phyloP scores from a whole-genome alignment of 2,329 filamentous ascomycete genomes.

The Byssoonygena ceratinophila region DNA sequence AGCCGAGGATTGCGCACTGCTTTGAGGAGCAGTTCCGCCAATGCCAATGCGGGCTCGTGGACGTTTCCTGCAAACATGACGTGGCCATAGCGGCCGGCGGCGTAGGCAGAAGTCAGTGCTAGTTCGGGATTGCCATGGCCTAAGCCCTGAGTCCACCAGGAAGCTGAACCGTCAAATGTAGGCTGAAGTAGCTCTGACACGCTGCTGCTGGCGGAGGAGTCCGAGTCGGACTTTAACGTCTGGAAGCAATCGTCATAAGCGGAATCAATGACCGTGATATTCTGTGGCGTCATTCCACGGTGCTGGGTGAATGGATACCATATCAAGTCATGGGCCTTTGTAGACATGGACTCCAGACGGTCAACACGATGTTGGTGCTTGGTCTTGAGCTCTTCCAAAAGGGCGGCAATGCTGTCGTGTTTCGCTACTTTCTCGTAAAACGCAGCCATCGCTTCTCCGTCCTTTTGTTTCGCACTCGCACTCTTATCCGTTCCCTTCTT shows the following conservation, averaged over 20 bases:
- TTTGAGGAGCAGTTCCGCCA: conserved; percentile 55
- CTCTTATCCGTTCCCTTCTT: conserved; percentile 22
- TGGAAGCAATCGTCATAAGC: conserved; percentile 72
- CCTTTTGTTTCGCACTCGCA: conserved; percentile 33
- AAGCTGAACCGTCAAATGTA: conserved; percentile 73
- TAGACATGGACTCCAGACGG: conserved; percentile 51
- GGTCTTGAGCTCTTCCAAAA: conserved; percentile 44
- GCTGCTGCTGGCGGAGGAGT: neutral
- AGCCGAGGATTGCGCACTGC: conserved; percentile 55
- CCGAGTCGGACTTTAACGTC: conserved; percentile 34
- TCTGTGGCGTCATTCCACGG: conserved; percentile 47
- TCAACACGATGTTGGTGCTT: conserved; percentile 49
- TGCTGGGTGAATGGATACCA: conserved; percentile 90
- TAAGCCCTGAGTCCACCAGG: conserved; percentile 85
- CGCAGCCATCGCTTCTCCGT: conserved; percentile 47
- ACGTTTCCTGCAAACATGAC: conserved; percentile 76
- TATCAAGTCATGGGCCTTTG: conserved; percentile 52
- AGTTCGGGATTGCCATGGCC: conserved; percentile 66
- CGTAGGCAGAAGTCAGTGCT: conserved; percentile 65
- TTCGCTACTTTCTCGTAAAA: conserved; percentile 51
- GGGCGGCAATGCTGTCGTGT: conserved; percentile 31
- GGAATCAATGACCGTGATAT: conserved; percentile 67
- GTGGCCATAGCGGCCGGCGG: conserved; percentile 73
- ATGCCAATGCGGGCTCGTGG: conserved; percentile 63
- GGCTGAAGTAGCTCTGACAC: conserved; percentile 42